Conservation (phyloP, 352 stramenopile species). For the Globisporangium nodosum region DNA sequence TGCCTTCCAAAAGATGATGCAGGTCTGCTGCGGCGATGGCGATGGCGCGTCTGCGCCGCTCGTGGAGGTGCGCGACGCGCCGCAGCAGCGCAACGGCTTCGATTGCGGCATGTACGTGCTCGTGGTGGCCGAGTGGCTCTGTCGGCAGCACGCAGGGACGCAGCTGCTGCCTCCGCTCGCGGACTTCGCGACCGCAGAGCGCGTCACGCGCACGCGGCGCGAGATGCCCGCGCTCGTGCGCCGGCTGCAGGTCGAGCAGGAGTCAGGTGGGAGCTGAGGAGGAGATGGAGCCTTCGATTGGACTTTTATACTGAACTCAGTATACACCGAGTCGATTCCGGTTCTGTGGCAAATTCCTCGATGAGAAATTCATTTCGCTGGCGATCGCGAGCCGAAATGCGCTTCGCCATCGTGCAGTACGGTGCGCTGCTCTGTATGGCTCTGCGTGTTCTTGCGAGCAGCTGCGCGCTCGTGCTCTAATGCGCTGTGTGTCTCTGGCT, state of each 20-base stretch:
- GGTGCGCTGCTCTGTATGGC: slow-evolving; percentile 22
- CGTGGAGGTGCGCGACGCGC: slow-evolving; percentile 27
- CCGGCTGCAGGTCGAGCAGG: slow-evolving; percentile 14
- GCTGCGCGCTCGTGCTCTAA: too few species aligned
- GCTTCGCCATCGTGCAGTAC: slow-evolving; percentile 78
- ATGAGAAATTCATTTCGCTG: neutral
- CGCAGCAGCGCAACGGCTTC: slow-evolving; percentile 75
- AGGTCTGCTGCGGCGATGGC: neutral
- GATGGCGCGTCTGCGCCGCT: slow-evolving; percentile 7
- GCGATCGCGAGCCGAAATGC: slow-evolving; percentile 21
- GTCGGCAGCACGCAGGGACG: slow-evolving; percentile 15
- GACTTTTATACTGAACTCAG: too few species aligned
- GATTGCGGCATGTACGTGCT: slow-evolving; percentile 83
- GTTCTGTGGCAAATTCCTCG: neutral
- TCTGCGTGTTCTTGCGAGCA: neutral
- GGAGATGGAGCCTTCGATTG: neutral
- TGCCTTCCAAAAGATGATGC: slow-evolving; percentile 41
- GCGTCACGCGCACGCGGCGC: slow-evolving; percentile 38
- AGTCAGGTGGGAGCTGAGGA: neutral
- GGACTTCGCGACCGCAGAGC: slow-evolving; percentile 42
- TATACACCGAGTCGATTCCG: neutral
- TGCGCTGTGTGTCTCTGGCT: neutral
- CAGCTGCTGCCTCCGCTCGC: slow-evolving; percentile 14
- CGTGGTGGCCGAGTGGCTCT: slow-evolving; percentile 57
- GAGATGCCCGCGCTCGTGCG: slow-evolving; percentile 43